Evolutionary conservation across 1,284 basidiomycete species (phyloP), one percentile per base, ranked within the genome.

Genomic region (Tylopilus orsonianus): DNA sequence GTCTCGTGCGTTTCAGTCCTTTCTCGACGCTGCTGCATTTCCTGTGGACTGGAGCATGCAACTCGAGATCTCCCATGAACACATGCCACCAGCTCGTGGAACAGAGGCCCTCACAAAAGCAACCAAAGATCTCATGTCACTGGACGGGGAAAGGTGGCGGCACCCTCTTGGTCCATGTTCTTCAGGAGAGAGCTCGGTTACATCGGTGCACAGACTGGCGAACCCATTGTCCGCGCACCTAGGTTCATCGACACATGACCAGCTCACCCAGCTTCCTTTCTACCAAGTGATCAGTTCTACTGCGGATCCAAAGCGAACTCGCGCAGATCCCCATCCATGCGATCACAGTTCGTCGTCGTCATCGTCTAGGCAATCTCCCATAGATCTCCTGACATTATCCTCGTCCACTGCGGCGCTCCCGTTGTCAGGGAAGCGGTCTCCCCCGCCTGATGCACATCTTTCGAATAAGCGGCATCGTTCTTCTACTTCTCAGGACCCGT

Each of bases 71-170:
- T 56, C 62, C 19, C 67, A 69, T 53, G 67, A 68, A 18, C 66
- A 69, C 29, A 67, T 69, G 55, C 67, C 65, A 2, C 65, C 68
- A 5, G 59, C 70, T 35, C 72, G 60, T 40, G 73, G 73, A 32
- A 79, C 72, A 47, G 79, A 87, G 48, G 80, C 81, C 9, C 73
- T 89, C 49, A 68, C 80, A 40, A 85, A 83, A 62, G 86, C 85
- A 0, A 89, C 86, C 0, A 87, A 85, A 64, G 68, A 70, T 52
- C 65, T 71, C 22, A 69, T 69, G 68, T 59, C 65, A 2, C 50
- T 70, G 1, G 69, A 69, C 34, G 52, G 43, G 2, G 66, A 65
- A 30, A 64, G 53, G 35, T 64, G 55, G 61, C 50, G 56, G 13
- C 50, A 60, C 20, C 63, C 68, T 8, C 53, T 64, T 8, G 52